Conservation (phyloP, 768 basidiomycete genomes). For the Phylloporus scabripes region DNA sequence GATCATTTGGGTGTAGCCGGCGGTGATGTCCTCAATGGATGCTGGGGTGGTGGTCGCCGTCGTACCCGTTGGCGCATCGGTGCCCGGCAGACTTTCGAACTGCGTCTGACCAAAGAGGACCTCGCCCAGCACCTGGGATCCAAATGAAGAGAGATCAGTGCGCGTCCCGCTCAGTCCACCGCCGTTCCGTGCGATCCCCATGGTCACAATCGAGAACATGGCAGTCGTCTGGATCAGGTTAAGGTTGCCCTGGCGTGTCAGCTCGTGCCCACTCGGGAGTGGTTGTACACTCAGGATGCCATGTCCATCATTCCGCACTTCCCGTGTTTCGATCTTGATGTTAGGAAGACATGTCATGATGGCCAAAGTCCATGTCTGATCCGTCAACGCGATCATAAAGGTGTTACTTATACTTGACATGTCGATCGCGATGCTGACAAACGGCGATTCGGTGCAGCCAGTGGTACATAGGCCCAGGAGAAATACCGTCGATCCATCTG, state of each 20-base stretch:
- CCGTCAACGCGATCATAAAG: slow-evolving; percentile 8
- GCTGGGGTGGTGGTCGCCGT: slow-evolving; percentile 2
- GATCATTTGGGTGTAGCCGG: slow-evolving; percentile 16
- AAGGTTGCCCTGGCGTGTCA: slow-evolving; percentile 22
- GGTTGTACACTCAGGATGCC: slow-evolving; percentile 19
- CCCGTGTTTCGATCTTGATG: slow-evolving; percentile 23
- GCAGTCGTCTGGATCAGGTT: slow-evolving; percentile 19
- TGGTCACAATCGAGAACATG: slow-evolving; percentile 20
- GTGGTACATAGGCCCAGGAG: slow-evolving; percentile 17
- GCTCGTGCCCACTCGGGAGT: slow-evolving; percentile 1
- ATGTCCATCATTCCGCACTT: slow-evolving; percentile 18
- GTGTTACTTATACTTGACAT: slow-evolving; percentile 8
- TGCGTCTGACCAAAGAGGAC: slow-evolving; percentile 19
- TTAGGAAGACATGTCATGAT: slow-evolving; percentile 21
- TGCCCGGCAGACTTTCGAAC: slow-evolving; percentile 7
- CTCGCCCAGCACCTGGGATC: slow-evolving; percentile 15
- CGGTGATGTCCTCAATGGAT: slow-evolving; percentile 14
- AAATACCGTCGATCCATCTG: slow-evolving; percentile 23
- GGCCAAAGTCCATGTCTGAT: slow-evolving; percentile 20
- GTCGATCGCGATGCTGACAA: slow-evolving; percentile 8
- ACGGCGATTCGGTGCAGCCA: slow-evolving; percentile 5
- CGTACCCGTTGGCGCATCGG: background rate
- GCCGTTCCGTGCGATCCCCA: slow-evolving; percentile 1
- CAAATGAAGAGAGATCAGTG: background rate
- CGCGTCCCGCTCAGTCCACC: background rate